Evolutionary conservation across 306 rosid genomes (phyloP), one percentile per base, ranked within the genome.

Genomic region (Pterocarpus santalinus): DNA sequence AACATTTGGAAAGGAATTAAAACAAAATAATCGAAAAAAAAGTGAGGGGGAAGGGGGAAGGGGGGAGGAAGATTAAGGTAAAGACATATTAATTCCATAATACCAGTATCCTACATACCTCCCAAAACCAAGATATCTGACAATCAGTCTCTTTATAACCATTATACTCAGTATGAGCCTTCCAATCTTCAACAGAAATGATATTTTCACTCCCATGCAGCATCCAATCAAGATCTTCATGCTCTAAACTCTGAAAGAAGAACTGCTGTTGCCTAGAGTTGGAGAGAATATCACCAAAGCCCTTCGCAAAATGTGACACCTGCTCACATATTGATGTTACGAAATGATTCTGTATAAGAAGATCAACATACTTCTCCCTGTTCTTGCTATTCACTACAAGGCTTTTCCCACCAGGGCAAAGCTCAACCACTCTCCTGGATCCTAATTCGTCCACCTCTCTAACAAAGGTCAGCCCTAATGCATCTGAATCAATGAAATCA

Each of bases 91-190:
- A 56, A 66, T 73, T 84, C 57, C 81, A 73, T 63, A 77, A 72
- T 76, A 57, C n/a, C 35, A 76, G 74, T 81, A 80, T 43, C 74
- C 22, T 34, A 81, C 84, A 16, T 84, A 91, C 99, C 97, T 93
- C 85, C 97, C 97, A 95, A 88, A 95, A 95, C 99, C 99, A 95
- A 49, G 77, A 79, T 78, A 95, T 93, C 64, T 91, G 96, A 82
- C 65, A 33, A 83, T 95, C 99, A 22, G 77, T 87, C 85, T 91
- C 97, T 77, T 85, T 81, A 88, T 88, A 95, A 86, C 94, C 98
- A 67, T 79, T 82, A 82, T 93, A 93, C 67, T 88, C 90, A 0
- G 97, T 93, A 69, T 93, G 92, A 17, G 91, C 90, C 88, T 88
- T 93, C 99, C 99, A 95, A 83, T 95, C 99, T 69, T 85, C 94